Base-by-base conservation (phyloP, 257 asterid genomes). In the Nicotiana obtusifolia region DNA sequence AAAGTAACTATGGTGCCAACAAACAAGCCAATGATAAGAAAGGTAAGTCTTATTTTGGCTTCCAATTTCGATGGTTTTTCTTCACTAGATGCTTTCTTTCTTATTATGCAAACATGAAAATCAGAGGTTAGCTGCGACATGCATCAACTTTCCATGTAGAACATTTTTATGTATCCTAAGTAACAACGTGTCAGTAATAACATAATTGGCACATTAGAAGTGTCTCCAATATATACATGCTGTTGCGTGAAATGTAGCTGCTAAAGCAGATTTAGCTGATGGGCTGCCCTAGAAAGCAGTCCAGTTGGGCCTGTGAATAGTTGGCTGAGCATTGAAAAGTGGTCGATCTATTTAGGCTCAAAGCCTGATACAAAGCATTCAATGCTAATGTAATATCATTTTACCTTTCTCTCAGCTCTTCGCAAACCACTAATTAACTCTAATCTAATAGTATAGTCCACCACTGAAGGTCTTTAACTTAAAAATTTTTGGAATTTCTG, bases 1-100 rank as follows among this genome's bases (percentile, higher is more conserved):
- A 94, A 94, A 92, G 99, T 96, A 82, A 91, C 97, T 31, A 92
- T 91, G 89, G 98, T 96, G 81, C 99, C 99, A 66, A 96, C 99
- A 84, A 94, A 96, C 97, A 96, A 92, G 90, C 90, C 97, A 84
- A 96, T 96, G 99, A 93, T 96, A 67, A 93, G 99, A 90, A 91
- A 91, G 99, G 99, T 93, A 84, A 73, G 78, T 80, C 84, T 65
- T 67, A 59, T 76, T 86, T 15, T 78, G 76, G 83, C 82, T 78
- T 83, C 81, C 49, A 35, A 35, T 10, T 81, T 61, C 17, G 65
- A 37, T 54, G n/a, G 61, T 44, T 85, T 41, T 17, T 82, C 59
- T 44, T 28, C 65, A 11, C 20, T 77, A 3, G 5, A 47, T 5
- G n/a, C n/a, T 24, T 52, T 30, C 44, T 20, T 59, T 79, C 37